These are phyloP conservation scores for Alternaria panax DNA, from an alignment of 2,329 filamentous ascomycete species.

Conservation along the genomic window DNA sequence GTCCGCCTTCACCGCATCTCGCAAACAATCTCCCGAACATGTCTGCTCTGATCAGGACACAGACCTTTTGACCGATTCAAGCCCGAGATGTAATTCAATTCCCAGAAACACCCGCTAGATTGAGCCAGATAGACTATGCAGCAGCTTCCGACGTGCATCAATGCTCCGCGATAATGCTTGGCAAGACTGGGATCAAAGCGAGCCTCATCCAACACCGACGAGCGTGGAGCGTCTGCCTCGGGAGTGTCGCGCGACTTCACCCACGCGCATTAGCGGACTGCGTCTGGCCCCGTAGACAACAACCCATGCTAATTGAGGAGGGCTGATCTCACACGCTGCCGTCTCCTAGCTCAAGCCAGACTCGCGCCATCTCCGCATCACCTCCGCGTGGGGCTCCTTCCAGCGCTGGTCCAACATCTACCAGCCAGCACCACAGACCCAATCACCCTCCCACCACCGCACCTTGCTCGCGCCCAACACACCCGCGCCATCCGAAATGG, in stretches of 20 bases:
- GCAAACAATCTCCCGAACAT: neutral
- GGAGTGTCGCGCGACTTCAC: constrained; percentile 7
- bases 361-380: constrained; percentile 13
- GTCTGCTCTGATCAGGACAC: neutral
- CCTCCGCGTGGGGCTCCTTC: constrained; percentile 19
- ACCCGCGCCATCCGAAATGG: constrained; percentile 16
- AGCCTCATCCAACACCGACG: constrained; percentile 26
- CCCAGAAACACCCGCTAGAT: neutral
- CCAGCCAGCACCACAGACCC: neutral
- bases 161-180: constrained; percentile 19
- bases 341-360: neutral
- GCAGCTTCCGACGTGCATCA: neutral
- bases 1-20: neutral
- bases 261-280: neutral
- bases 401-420: constrained; percentile 4
- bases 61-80: neutral
- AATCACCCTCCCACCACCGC: neutral
- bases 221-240: constrained; percentile 21
- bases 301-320: neutral
- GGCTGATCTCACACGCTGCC: neutral
- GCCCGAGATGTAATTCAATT: neutral
- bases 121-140: neutral
- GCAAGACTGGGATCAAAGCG: constrained; percentile 21
- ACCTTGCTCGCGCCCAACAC: neutral
- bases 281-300: neutral